A percentile compares a stretch with the other conserved stretches of the same genome.
phyloP scores from a whole-genome alignment of 768 basidiomycete genomes.

The Podaxis mareebaensis region DNA sequence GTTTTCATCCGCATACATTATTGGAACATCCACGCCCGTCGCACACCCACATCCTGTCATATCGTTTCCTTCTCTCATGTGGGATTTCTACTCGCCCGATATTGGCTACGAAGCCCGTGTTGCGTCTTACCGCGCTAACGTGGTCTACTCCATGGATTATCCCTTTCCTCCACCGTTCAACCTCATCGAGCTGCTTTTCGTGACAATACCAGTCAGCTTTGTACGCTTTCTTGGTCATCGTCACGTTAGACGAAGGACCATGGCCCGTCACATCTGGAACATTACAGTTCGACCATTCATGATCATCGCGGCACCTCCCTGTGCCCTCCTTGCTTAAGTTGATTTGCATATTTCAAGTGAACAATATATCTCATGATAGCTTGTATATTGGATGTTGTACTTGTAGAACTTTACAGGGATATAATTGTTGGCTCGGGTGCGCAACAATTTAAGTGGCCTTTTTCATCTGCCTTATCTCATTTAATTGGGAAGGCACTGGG shows the following conservation, averaged over 20 bases:
- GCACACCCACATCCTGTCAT: slow-evolving; percentile 12
- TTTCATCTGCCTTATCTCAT: not conserved
- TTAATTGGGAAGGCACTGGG: slow-evolving; percentile 42
- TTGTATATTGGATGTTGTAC: not conserved
- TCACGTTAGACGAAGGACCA: not conserved
- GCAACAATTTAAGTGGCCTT: not conserved
- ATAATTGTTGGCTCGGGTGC: not conserved
- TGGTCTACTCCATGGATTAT: slow-evolving; percentile 35
- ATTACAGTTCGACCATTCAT: slow-evolving; percentile 14
- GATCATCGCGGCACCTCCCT: not conserved
- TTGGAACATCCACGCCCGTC: slow-evolving; percentile 31
- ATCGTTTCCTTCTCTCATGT: slow-evolving; percentile 22
- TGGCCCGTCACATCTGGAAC: slow-evolving; percentile 7
- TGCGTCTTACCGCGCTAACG: slow-evolving; percentile 36
- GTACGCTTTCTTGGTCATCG: not conserved
- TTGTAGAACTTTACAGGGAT: not conserved
- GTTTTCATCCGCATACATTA: slow-evolving; percentile 32
- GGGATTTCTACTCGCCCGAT: slow-evolving; percentile 49
- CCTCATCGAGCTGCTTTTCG: slow-evolving; percentile 28
- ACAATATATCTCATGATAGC: not conserved
- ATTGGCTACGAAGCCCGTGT: slow-evolving; percentile 48
- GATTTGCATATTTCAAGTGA: not conserved
- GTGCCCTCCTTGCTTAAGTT: not conserved
- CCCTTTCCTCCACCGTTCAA: slow-evolving; percentile 56
- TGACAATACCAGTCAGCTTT: slow-evolving; percentile 3